These are phyloP conservation scores for Rhodotorula taiwanensis DNA, from an alignment of 768 basidiomycete genomes.

Conservation along the genomic window DNA sequence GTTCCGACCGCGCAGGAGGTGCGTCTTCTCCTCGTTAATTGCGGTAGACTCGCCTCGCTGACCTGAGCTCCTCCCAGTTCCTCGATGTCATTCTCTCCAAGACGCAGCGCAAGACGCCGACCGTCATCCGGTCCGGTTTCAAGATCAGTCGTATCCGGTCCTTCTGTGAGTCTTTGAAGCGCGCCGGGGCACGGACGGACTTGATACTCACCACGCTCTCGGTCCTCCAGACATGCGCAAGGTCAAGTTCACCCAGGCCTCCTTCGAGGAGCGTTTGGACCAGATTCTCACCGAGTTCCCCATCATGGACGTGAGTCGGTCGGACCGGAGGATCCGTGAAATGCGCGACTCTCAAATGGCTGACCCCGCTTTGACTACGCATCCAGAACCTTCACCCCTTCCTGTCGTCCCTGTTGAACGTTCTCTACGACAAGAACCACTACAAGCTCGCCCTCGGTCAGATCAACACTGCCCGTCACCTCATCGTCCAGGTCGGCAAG, in stretches of 20 bases:
- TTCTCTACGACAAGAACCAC: slow-evolving; percentile 98
- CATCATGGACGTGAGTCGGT: slow-evolving; percentile 75
- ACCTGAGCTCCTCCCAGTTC: slow-evolving; percentile 11
- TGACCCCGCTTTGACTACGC: not conserved
- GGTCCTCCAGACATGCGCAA: slow-evolving; percentile 71
- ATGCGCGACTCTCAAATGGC: not conserved
- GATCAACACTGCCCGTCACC: slow-evolving; percentile 85
- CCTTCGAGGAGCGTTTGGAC: slow-evolving; percentile 90
- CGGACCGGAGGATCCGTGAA: not conserved
- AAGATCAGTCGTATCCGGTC: slow-evolving; percentile 95
- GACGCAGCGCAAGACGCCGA: slow-evolving; percentile 96
- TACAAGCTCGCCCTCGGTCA: slow-evolving; percentile 98
- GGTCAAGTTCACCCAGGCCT: slow-evolving; percentile 96
- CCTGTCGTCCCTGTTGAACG: slow-evolving; percentile 89
- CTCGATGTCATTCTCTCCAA: slow-evolving; percentile 80
- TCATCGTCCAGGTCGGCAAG: slow-evolving; percentile 94
- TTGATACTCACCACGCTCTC: slow-evolving; percentile 43
- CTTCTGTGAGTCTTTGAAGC: slow-evolving; percentile 19
- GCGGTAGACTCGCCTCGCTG: slow-evolving; percentile 4
- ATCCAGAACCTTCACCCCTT: slow-evolving; percentile 89
- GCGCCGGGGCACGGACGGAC: rapidly evolving
- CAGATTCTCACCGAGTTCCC: slow-evolving; percentile 94
- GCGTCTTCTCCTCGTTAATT: not conserved
- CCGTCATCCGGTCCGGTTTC: slow-evolving; percentile 98
- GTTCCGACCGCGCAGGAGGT: slow-evolving; percentile 95